Percentiles rank a stretch among this genome's conserved stretches.
phyloP scores from a whole-genome alignment of 148 eudicot species.

The Rhododendron simsii region DNA sequence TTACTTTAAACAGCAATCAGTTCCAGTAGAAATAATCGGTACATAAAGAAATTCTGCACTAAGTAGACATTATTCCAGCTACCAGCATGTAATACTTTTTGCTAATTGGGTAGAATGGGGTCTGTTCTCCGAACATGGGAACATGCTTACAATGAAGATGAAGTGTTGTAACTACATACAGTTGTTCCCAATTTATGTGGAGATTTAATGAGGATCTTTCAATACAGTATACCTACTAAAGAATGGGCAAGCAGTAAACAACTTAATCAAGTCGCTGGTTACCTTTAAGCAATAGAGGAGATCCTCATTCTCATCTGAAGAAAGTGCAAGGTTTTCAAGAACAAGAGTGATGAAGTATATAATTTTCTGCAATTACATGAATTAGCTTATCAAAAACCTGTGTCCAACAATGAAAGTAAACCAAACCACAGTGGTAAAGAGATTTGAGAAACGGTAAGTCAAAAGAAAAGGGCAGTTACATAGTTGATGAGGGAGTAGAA shows the following conservation, averaged over 20 bases:
- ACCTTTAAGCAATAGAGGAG: conserved; percentile 93
- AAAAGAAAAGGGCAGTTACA: background rate
- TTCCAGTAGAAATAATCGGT: background rate
- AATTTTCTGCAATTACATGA: conserved; percentile 58
- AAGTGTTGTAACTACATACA: background rate
- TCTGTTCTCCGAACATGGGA: background rate
- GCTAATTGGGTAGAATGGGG: too few relatives aligned
- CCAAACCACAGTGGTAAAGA: background rate
- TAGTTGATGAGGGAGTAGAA: background rate
- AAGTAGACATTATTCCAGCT: background rate
- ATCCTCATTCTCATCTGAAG: conserved; percentile 85
- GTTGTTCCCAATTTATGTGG: background rate
- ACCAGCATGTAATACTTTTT: background rate
- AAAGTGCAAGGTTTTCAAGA: conserved; percentile 87
- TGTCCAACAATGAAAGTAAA: background rate
- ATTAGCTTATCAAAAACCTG: background rate
- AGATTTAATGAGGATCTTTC: background rate
- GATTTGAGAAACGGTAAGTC: background rate
- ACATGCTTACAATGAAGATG: background rate
- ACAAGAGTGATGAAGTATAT: conserved; percentile 88
- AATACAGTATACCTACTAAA: background rate
- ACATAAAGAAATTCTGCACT: background rate
- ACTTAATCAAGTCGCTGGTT: conserved; percentile 8
- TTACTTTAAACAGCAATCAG: background rate
- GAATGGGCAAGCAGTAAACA: background rate